These are phyloP conservation scores for Chrysophaeum taylorii DNA, from an alignment of 352 stramenopile genomes.

Conservation along the genomic window DNA sequence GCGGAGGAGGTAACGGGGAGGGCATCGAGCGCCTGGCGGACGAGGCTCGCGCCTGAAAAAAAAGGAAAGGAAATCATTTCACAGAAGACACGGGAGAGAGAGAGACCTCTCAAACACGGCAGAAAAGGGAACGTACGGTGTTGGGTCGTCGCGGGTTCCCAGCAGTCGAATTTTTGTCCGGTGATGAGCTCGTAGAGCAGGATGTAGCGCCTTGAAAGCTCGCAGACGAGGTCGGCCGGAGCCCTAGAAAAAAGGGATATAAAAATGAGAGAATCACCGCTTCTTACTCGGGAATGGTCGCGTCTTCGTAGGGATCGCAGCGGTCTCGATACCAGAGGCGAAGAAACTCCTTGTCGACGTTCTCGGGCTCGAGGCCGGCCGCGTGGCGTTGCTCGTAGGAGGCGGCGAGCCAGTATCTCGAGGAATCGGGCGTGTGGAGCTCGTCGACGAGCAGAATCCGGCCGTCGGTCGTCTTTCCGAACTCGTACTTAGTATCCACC, in stretches of 20 bases:
- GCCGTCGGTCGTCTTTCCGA: slow-evolving; percentile 55
- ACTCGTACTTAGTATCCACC: slow-evolving; percentile 96
- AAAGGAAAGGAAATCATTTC: no score
- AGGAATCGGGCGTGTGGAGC: slow-evolving; percentile 97
- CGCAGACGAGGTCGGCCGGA: slow-evolving; percentile 83
- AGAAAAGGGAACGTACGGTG: no score
- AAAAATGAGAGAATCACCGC: no score
- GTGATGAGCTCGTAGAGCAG: slow-evolving; percentile 98
- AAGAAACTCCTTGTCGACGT: slow-evolving; percentile 99
- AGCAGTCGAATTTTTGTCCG: slow-evolving; percentile 79
- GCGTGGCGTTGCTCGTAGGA: slow-evolving; percentile 76
- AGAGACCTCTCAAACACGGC: no score
- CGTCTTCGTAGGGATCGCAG: slow-evolving; percentile 96
- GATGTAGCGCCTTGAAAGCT: slow-evolving; percentile 90
- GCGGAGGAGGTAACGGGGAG: no score
- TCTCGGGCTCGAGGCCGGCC: slow-evolving; percentile 79
- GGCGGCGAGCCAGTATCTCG: slow-evolving; percentile 66
- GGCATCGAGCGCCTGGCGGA: no score
- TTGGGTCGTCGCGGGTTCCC: no score
- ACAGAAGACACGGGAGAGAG: no score
- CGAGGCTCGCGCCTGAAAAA: no score
- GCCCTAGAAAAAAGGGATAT: no score
- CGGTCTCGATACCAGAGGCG: slow-evolving; percentile 92
- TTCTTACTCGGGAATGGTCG: slow-evolving; percentile 81
- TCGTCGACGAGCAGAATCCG: slow-evolving; percentile 95